Percentiles rank a stretch among this genome's conserved stretches.
Conservation (phyloP, 75 land plant species). For the Pseudotsuga menziesii region DNA sequence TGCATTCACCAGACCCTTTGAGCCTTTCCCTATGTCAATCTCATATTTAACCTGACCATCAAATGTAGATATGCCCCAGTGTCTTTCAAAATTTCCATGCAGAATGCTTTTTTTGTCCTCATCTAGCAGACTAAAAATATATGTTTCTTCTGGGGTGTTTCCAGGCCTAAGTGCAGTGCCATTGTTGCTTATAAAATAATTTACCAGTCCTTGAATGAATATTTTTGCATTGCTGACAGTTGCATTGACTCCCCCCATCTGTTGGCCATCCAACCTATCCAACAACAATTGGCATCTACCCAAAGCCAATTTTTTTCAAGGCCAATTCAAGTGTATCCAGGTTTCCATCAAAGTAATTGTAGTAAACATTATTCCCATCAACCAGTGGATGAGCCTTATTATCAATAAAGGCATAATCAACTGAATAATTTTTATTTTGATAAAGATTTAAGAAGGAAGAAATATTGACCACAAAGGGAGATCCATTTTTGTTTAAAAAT, state of each 20-base stretch:
- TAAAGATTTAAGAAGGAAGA: no score
- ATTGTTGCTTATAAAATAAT: constrained; percentile 42
- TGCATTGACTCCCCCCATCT: constrained; percentile 68
- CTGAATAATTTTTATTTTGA: no score
- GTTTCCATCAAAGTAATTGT: no score
- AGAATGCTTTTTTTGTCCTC: constrained; percentile 65
- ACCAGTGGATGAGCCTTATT: no score
- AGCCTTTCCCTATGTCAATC: constrained; percentile 48
- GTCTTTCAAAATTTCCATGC: constrained; percentile 70
- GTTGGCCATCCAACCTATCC: constrained; percentile 99
- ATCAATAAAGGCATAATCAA: no score
- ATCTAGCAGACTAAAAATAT: constrained; percentile 64
- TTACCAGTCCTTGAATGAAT: constrained; percentile 60
- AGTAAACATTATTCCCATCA: no score
- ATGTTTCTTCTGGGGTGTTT: constrained; percentile 40
- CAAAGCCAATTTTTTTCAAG: no score
- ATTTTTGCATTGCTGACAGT: constrained; percentile 43
- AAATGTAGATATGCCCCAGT: constrained; percentile 87
- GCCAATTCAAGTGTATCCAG: no score
- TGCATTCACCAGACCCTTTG: constrained; percentile 48
- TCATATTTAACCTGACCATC: constrained; percentile 87
- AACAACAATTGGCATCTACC: no score
- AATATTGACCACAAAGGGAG: no score
- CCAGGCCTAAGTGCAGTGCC: constrained; percentile 77
- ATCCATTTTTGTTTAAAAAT: no score